Percentiles rank a stretch among this genome's conserved stretches.
Conservation (phyloP, 2,329 filamentous ascomycete species). For the Verticillium tricorpus region DNA sequence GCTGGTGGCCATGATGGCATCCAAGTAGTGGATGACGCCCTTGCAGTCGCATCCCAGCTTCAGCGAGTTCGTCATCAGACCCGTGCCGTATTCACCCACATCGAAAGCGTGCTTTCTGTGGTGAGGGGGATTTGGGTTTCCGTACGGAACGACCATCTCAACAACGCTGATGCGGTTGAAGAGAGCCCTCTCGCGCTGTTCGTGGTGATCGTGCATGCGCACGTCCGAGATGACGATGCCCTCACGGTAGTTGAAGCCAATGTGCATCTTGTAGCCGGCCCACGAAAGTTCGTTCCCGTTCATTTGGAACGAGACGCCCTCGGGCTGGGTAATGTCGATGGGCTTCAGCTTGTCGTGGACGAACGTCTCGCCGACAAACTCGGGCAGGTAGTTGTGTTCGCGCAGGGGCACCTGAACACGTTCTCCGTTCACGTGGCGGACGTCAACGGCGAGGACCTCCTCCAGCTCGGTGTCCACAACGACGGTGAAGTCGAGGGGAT, state of each 20-base stretch:
- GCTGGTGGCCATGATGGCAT: slow-evolving; percentile 46
- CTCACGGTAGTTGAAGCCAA: slow-evolving; percentile 55
- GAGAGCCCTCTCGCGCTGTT: slow-evolving; percentile 19
- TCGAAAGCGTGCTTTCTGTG: slow-evolving; percentile 66
- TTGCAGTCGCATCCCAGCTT: slow-evolving; percentile 65
- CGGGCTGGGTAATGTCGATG: slow-evolving; percentile 57
- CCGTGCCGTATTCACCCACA: slow-evolving; percentile 62
- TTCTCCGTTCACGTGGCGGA: slow-evolving; percentile 27
- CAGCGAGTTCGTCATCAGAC: slow-evolving; percentile 62
- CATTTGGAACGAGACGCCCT: slow-evolving; percentile 55
- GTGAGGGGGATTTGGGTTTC: slow-evolving; percentile 56
- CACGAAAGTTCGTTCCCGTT: slow-evolving; percentile 10
- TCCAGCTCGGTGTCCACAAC: slow-evolving; percentile 59
- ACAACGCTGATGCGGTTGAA: slow-evolving; percentile 54
- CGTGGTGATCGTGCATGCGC: slow-evolving; percentile 43
- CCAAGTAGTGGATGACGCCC: slow-evolving; percentile 53
- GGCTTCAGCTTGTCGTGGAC: slow-evolving; percentile 55
- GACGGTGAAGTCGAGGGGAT: slow-evolving; percentile 56
- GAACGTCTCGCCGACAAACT: slow-evolving; percentile 58
- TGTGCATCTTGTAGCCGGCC: slow-evolving; percentile 50
- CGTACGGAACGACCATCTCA: slow-evolving; percentile 59
- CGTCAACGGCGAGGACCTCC: slow-evolving; percentile 61
- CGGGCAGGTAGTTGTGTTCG: slow-evolving; percentile 51
- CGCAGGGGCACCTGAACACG: slow-evolving; percentile 30
- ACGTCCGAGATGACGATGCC: slow-evolving; percentile 42